These are phyloP conservation scores for Leccinum variicolor DNA, from an alignment of 768 basidiomycete genomes.

Conservation along the genomic window DNA sequence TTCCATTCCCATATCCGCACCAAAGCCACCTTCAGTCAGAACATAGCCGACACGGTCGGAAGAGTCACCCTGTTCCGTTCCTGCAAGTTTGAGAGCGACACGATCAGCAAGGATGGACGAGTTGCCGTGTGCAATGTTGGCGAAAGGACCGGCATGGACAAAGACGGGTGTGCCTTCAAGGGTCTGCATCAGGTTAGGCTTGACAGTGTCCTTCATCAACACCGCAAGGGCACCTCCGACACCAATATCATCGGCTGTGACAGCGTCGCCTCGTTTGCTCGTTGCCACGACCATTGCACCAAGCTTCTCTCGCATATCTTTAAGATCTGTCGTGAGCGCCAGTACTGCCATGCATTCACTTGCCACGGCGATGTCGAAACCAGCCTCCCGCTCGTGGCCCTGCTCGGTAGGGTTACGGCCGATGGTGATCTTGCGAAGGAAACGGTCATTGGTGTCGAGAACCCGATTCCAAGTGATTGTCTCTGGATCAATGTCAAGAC, in stretches of 20 bases:
- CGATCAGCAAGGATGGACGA: slow-evolving; percentile 98
- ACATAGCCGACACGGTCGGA: slow-evolving; percentile 86
- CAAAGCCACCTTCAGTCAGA: slow-evolving; percentile 97
- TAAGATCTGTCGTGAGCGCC: slow-evolving; percentile 81
- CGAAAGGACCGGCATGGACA: slow-evolving; percentile 98
- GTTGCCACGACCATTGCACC: slow-evolving; percentile 98
- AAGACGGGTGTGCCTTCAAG: slow-evolving; percentile 98
- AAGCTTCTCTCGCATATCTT: slow-evolving; percentile 89
- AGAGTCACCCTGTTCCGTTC: slow-evolving; percentile 87
- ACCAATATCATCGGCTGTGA: slow-evolving; percentile 96
- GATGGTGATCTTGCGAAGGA: slow-evolving; percentile 89
- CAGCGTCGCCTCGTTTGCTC: slow-evolving; percentile 82
- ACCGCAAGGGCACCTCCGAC: slow-evolving; percentile 94
- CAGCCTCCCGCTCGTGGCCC: slow-evolving; percentile 84
- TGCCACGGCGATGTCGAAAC: slow-evolving; percentile 96
- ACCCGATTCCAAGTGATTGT: slow-evolving; percentile 99
- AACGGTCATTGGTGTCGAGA: slow-evolving; percentile 94
- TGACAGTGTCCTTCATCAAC: slow-evolving; percentile 98
- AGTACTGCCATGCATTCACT: slow-evolving; percentile 99
- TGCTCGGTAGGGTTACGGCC: slow-evolving; percentile 90
- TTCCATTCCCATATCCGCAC: slow-evolving; percentile 99
- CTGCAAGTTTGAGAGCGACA: slow-evolving; percentile 94
- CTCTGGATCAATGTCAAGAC: slow-evolving; percentile 84
- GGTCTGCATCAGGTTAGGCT: slow-evolving; percentile 99
- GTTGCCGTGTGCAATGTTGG: slow-evolving; percentile 98